Evolutionary conservation across 768 basidiomycete genomes (phyloP).

Genomic region (Suillus decipiens): DNA sequence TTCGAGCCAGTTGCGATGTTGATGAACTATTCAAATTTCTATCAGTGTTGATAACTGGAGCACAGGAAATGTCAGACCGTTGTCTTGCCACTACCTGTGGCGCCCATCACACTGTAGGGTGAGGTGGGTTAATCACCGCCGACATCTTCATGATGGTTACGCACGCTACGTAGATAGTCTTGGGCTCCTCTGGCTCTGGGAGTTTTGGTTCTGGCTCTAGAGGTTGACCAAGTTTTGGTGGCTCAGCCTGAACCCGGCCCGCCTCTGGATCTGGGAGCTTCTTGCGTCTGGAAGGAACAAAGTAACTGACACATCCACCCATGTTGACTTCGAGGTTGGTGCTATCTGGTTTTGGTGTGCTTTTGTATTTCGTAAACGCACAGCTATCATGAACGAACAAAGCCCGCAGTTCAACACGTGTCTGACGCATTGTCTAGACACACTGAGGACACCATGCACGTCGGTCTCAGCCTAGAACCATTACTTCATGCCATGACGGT

Average conservation of each 20-base stretch:
- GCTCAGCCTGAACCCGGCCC: not conserved
- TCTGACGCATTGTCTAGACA: not conserved
- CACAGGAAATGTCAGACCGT: slow-evolving; percentile 12
- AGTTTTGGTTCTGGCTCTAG: not conserved
- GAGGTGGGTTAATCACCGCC: slow-evolving; percentile 4
- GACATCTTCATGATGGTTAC: slow-evolving; percentile 3
- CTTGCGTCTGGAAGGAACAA: not conserved
- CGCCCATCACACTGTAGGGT: slow-evolving; percentile 19
- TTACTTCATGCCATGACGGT: not conserved
- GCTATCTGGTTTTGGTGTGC: not conserved
- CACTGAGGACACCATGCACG: not conserved
- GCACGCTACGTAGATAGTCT: slow-evolving; percentile 17
- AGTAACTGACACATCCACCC: slow-evolving; percentile 2
- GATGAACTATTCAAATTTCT: slow-evolving; percentile 33
- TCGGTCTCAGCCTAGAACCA: not conserved
- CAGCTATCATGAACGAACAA: not conserved
- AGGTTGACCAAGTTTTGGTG: not conserved
- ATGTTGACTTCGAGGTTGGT: slow-evolving; percentile 1
- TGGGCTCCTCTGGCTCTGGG: slow-evolving; percentile 1
- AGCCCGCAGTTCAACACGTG: slow-evolving; percentile 4
- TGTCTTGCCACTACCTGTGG: slow-evolving; percentile 21
- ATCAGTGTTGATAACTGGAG: not conserved
- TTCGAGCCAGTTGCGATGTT: slow-evolving; percentile 36
- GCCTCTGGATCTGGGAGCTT: not conserved
- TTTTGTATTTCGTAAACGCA: slow-evolving; percentile 5